These are phyloP conservation scores for Volutella citrinella DNA, from an alignment of 2,329 filamentous ascomycete genomes.

Conservation along the genomic window DNA sequence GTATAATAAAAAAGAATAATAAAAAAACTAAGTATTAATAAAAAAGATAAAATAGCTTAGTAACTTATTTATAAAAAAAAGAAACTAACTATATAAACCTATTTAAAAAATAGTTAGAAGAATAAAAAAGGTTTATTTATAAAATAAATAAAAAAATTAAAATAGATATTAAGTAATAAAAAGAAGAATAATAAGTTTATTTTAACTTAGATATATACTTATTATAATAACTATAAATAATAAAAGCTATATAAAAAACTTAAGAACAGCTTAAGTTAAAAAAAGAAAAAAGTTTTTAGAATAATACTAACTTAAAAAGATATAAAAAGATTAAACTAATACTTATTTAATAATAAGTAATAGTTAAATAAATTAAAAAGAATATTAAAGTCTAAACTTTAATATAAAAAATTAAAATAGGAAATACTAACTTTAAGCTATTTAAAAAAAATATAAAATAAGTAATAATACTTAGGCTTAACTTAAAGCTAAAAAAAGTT, in stretches of 20 bases:
- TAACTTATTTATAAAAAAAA: too few relatives aligned
- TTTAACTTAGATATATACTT: too few relatives aligned
- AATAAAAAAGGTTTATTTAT: too few relatives aligned
- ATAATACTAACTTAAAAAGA: slow-evolving; percentile 6
- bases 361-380: slow-evolving; percentile 21
- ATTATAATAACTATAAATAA: slow-evolving; percentile 2
- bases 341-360: slow-evolving; percentile 26
- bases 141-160: too few relatives aligned
- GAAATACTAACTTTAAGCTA: slow-evolving; percentile 28
- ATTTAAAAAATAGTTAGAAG: too few relatives aligned
- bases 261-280: too few relatives aligned
- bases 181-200: background rate
- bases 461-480: slow-evolving; percentile 32
- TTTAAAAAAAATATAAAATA: slow-evolving; percentile 29
- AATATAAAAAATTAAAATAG: slow-evolving; percentile 5
- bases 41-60: too few relatives aligned
- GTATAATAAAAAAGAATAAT: too few relatives aligned
- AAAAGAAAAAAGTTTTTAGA: slow-evolving; percentile 15
- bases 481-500: slow-evolving; percentile 17
- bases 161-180: background rate
- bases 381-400: slow-evolving; percentile 23
- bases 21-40: too few relatives aligned
- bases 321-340: slow-evolving; percentile 18
- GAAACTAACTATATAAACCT: too few relatives aligned
- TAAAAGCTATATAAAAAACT: slow-evolving; percentile 4